A percentile compares a stretch with the other conserved stretches of the same genome.
Evolutionary conservation across 768 basidiomycete genomes (phyloP).

Genomic region (Suillus hirtellus): DNA sequence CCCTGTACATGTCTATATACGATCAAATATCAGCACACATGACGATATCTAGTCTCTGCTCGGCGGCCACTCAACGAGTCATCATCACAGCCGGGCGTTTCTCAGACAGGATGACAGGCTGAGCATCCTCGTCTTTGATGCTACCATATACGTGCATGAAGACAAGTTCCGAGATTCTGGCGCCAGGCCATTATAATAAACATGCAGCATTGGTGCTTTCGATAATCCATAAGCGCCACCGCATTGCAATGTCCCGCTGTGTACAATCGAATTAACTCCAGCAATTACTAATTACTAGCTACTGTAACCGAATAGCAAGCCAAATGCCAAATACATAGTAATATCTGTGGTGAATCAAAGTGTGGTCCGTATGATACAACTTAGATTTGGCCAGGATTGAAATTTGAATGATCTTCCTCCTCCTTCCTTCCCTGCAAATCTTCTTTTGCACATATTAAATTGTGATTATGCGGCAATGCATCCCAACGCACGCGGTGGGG

Average conservation of each 20-base stretch:
- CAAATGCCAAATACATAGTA: slow-evolving; percentile 7
- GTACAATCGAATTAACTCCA: not conserved
- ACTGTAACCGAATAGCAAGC: slow-evolving; percentile 1
- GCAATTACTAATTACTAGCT: slow-evolving; percentile 1
- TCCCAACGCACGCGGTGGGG: not conserved
- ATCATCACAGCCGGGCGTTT: not conserved
- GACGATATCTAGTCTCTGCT: too few relatives aligned
- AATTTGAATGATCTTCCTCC: slow-evolving; percentile 2
- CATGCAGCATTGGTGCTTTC: not conserved
- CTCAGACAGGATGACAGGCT: not conserved
- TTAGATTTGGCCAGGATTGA: not conserved
- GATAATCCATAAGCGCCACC: not conserved
- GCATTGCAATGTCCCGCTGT: not conserved
- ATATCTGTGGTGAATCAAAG: slow-evolving; percentile 7
- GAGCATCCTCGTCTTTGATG: not conserved
- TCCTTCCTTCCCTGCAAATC: not conserved
- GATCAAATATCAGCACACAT: too few relatives aligned
- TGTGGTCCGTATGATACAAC: not conserved
- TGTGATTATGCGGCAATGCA: not conserved
- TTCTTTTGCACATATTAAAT: slow-evolving; percentile 6
- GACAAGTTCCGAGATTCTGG: not conserved
- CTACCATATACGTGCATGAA: not conserved
- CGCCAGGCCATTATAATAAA: too few relatives aligned
- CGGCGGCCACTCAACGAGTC: not conserved
- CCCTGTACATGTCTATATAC: too few relatives aligned